Base-by-base conservation (phyloP, 352 stramenopile genomes). In the Phytopythium kandeliae region DNA sequence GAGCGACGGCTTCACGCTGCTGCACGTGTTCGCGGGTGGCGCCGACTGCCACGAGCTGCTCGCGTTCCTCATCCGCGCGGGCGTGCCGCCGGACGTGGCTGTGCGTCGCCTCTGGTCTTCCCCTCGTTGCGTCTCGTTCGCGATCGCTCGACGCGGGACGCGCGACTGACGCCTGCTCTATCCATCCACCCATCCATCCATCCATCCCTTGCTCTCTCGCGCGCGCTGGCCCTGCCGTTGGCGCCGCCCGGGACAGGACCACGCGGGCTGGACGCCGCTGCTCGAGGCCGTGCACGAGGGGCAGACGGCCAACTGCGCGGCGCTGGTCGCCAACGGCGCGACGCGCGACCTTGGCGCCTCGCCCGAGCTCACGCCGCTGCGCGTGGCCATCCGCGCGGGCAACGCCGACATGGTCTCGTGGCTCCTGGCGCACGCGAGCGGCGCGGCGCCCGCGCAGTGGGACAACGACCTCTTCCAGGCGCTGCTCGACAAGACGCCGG, bases 211-310 rank as follows among this genome's bases (percentile, higher is more conserved):
- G n/a, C n/a, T n/a, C n/a, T n/a, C n/a, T n/a, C n/a, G n/a, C n/a
- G n/a, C n/a, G n/a, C n/a, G n/a, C n/a, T n/a, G n/a, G n/a, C n/a
- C n/a, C n/a, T n/a, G n/a, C n/a, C n/a, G 4, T 9, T 31, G 28
- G 9, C 4, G 28, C 4, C 9, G 28, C 22, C 21, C 48, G 13
- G 9, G n/a, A 17, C 35, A 71, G 47, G 71, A 85, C 48, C 53
- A 62, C 28, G 65, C 62, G 12, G 75, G 73, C 21, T 85, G 76
- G 76, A 85, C 71, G 38, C 73, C 76, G 22, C 52, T 85, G 54
- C 69, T 87, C 8, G 76, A 87, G 41, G 76, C 73, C 6, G 69
- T 71, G 5, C 73, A 87, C 41, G 73, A 84, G 56, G 76, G 71
- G 3, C 73, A 80, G 47, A 67, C 81, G 47, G 51, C 40, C 21